A percentile compares a stretch with the other conserved stretches of the same genome.
Evolutionary conservation across 495 filamentous ascomycete species (phyloP).

Genomic region (Penicillium lividum): DNA sequence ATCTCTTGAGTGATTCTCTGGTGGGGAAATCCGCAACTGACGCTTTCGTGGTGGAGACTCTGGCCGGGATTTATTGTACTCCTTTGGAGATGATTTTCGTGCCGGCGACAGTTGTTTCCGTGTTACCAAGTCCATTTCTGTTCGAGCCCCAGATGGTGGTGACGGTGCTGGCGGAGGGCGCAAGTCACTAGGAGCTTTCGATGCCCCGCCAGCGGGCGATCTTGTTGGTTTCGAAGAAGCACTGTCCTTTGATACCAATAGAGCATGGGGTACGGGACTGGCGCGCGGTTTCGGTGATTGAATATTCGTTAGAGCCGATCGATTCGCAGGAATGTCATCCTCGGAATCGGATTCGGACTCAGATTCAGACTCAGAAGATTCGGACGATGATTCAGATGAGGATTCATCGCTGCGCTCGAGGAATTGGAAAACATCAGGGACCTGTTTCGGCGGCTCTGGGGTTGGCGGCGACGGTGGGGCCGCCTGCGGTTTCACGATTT

Average conservation of each 20-base stretch:
- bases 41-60: conserved; percentile 16
- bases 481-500: conserved; percentile 18
- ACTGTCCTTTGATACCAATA: conserved; percentile 17
- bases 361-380: conserved; percentile 18
- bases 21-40: conserved; percentile 24
- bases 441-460: conserved; percentile 22
- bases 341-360: conserved; percentile 20
- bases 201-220: conserved; percentile 2
- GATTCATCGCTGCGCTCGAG: conserved; percentile 35
- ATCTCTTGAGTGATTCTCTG: conserved; percentile 35
- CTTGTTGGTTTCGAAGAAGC: conserved; percentile 12
- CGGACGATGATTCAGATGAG: conserved; percentile 21
- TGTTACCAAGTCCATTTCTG: conserved; percentile 20
- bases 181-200: conserved; percentile 21
- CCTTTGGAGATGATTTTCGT: conserved; percentile 24
- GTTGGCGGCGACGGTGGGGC: conserved; percentile 19
- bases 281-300: conserved; percentile 25
- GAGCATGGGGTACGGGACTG: conserved; percentile 18
- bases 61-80: conserved; percentile 12
- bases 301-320: conserved; percentile 19
- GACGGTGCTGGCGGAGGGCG: conserved; percentile 24
- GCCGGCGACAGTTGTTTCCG: conserved; percentile 21
- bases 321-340: conserved; percentile 9
- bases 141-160: conserved; percentile 26
- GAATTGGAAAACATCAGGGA: conserved; percentile 47